Conservation (phyloP, 257 asterid species). For the Solanum paucissectum region DNA sequence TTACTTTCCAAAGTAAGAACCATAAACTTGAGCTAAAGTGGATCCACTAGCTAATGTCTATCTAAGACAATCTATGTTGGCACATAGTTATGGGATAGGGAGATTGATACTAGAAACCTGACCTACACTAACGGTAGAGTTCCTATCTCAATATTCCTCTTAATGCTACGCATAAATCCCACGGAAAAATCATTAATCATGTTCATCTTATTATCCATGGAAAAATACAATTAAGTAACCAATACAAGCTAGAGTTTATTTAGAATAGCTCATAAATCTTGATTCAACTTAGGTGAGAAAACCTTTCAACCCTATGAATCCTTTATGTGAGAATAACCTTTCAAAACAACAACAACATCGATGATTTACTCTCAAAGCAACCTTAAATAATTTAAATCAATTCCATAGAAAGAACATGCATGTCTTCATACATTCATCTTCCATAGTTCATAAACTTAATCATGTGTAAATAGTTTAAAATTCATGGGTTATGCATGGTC, state of each 20-base stretch:
- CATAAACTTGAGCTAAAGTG: too few relatives aligned
- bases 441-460: background rate
- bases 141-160: background rate
- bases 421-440: too few relatives aligned
- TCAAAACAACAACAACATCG: background rate
- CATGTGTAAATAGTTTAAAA: background rate
- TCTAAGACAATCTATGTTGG: background rate
- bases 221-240: too few relatives aligned
- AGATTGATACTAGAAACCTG: too few relatives aligned
- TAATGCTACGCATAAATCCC: background rate
- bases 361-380: background rate
- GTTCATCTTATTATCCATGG: background rate
- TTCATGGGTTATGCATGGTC: background rate
- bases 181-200: background rate
- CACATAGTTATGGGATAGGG: background rate
- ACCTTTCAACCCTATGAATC: background rate
- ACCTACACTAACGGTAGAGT: too few relatives aligned
- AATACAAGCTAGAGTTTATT: background rate
- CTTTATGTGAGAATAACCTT: background rate
- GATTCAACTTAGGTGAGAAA: background rate
- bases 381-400: too few relatives aligned
- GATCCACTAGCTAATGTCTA: background rate
- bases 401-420: too few relatives aligned
- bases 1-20: too few relatives aligned
- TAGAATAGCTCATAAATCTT: background rate